Evolutionary conservation across 495 filamentous ascomycete genomes (phyloP), one percentile per base, ranked within the genome.

Genomic region (Lichenothelia convexa): DNA sequence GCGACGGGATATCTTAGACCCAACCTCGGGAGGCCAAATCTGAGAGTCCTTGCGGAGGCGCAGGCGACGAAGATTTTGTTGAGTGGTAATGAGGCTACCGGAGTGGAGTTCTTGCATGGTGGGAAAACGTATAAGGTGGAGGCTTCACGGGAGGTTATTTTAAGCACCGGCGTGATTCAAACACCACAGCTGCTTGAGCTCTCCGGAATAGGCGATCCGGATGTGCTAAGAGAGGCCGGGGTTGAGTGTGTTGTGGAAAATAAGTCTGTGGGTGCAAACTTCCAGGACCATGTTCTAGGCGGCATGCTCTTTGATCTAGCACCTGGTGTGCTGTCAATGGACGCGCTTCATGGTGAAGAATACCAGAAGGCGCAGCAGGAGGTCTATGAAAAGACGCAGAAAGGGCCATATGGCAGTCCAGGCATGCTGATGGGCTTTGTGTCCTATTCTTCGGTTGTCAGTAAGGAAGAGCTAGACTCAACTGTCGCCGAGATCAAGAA

Each of bases 21-120:
- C 11, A 48, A 45, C 27, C 30, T 30, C 8, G 39, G 34, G 7
- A 18, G 45, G 16, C 37, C 45, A 11, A 48, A 48, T 26, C 26
- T 48, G 2, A 45, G 41, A 32, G 42, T 48, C 5, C 20, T 45
- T 11, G 38, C 36, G 23, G 42, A 48, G 16, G 42, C 45, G 24
- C 18, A 20, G 21, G 45, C 40, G 0, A 7, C 45, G 3, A 38
- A 17, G 6, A 32, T 48, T 21, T 27, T 37, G n/a, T 38, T 48
- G 16, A 22, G 62, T 30, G 41, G 55, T 35, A 17, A 43, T 36
- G 4, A 53, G 54, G 63, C 20, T 51, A 52, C 11, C 56, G 65
- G 4, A 51, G 67, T 21, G 54, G 65, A 56, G 49, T 70, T 53
- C 23, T 32, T 11, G 31, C 42, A 33, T 59, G 55, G 31, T 27